These are phyloP conservation scores for Botryotinia narcissicola DNA, from an alignment of 2,329 filamentous ascomycete species.

Conservation along the genomic window DNA sequence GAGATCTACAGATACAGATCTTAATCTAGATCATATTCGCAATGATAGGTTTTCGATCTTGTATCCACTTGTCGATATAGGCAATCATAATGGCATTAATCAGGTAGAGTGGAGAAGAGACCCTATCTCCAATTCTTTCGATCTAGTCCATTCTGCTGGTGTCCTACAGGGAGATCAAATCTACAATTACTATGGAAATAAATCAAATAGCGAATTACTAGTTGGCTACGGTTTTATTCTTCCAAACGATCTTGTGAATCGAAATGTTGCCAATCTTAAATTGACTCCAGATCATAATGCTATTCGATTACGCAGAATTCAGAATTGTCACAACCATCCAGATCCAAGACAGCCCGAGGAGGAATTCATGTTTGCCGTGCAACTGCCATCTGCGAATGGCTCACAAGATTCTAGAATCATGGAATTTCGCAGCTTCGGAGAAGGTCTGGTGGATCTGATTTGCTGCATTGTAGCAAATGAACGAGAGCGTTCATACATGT, in stretches of 20 bases:
- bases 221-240: constrained; percentile 63
- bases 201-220: constrained; percentile 70
- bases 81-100: constrained; percentile 65
- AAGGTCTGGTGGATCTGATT: constrained; percentile 34
- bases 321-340: constrained; percentile 25
- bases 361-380: constrained; percentile 34
- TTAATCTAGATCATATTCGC: constrained; percentile 26
- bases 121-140: constrained; percentile 41
- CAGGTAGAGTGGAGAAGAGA: constrained; percentile 58
- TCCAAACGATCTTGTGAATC: constrained; percentile 40
- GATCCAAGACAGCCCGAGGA: constrained; percentile 22
- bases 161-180: constrained; percentile 53
- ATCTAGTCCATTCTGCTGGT: constrained; percentile 43
- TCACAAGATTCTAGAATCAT: background rate
- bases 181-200: constrained; percentile 72
- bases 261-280: constrained; percentile 39
- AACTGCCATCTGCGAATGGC: background rate
- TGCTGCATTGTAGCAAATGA: constrained; percentile 34
- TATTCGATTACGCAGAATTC: constrained; percentile 28
- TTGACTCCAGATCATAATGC: constrained; percentile 27
- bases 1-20: background rate
- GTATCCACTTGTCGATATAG: constrained; percentile 68
- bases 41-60: constrained; percentile 52
- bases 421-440: constrained; percentile 27
- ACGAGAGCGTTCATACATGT: constrained; percentile 27